Evolutionary conservation across 2,329 filamentous ascomycete genomes (phyloP), one percentile per base, ranked within the genome.

Genomic region (Trichoderma sp.): DNA sequence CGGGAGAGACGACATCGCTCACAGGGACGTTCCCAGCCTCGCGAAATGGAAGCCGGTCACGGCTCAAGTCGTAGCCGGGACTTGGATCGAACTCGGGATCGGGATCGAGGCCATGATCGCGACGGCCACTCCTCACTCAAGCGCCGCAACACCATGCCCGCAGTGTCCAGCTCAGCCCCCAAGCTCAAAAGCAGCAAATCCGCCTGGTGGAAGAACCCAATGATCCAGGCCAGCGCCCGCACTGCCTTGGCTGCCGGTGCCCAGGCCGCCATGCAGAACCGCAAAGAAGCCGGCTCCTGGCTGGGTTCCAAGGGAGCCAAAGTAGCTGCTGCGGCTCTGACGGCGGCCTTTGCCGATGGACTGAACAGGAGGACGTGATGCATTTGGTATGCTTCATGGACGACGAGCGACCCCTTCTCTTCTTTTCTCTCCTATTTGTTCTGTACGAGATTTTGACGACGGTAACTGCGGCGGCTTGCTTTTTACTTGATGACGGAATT

Each of bases 241-340:
- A 82, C 82, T 2, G 83, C 83, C 3, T 73, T 85, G 1, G 78
- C 80, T 37, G 83, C 83, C 1, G 83, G 83, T 39, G 83, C 83
- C 2, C 77, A 84, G 57, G 82, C 83, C 3, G 82, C 82, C 9
- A 81, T 84, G 76, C 78, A 81, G 57, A 77, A 81, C 57, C 81
- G 82, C 58, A 78, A 81, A 54, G 80, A 84, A 17, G 77, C 78
- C 1, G 80, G 82, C 2, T 75, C 79, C 1, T 85, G 83, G 83
- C 74, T 82, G 5, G 82, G 83, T 0, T 74, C 81, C 12, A 85
- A 85, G 70, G 83, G 82, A 5, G 81, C 81, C 53, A 82, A 82
- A 63, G 76, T 85, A 3, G 83, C 82, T 1, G 82, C 82, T 2
- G 82, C 83, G 2, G 83, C 83, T 2, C 68, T 85, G 1, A 82